Evolutionary conservation across 2,329 filamentous ascomycete genomes (phyloP), one percentile per base, ranked within the genome.

Genomic region (Zymoseptoria tritici): DNA sequence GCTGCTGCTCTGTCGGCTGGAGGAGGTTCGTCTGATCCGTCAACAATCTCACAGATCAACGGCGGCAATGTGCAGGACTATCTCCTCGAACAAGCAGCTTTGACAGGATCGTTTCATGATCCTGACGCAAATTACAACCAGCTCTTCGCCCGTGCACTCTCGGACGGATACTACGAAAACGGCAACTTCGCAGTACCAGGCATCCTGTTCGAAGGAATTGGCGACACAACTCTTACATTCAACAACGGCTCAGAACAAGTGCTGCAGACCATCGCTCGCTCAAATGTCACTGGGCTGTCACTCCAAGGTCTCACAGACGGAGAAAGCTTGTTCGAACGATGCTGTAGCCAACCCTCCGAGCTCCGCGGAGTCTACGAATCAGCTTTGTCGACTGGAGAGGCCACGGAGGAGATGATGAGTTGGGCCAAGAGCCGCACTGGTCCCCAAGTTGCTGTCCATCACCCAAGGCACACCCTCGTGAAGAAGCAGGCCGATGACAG

Each of bases 71-170:
- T 71, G 3, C 64, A 71, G 46, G 64, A 67, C 6, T 76, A 70
- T 36, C 65, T 78, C 8, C 64, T 67, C 4, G 67, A 68, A 11
- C 67, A 69, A n/a, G 73, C 75, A 24, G 56, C 65, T 0, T 62
- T 71, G 29, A 68, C 68, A n/a, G 58, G 57, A 7, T 64, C 67
- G 42, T 72, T 70, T 31, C 74, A 77, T 21, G 76, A 78, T 57
- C 72, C 72, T 1, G 74, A 78, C 58, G 72, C 73, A 5, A 68
- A 74, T 52, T 78, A 74, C 70, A 77, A 78, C 54, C 66, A 67
- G 1, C 55, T 77, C 1, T 76, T 78, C 59, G 68, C 70, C 8
- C 72, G 31, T 49, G 59, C 71, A 11, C 71, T 46, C 70, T 71
- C n/a, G 67, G 68, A 9, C 24, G 53, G 26, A 36, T n/a, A 26